Evolutionary conservation across 495 filamentous ascomycete species (phyloP).

Genomic region (Annulohypoxylon nitens): DNA sequence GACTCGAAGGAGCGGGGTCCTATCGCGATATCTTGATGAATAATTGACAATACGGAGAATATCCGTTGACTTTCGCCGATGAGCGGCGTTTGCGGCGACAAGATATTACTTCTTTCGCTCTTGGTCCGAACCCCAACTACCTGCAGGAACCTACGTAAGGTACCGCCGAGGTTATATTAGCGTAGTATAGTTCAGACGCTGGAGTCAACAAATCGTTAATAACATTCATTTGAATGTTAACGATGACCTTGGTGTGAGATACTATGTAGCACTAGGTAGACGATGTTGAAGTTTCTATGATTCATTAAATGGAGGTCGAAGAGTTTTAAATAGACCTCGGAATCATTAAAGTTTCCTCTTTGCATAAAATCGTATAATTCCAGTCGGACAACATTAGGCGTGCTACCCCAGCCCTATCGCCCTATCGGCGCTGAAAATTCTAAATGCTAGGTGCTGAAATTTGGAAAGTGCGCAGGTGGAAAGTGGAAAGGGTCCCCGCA

Average conservation of each 20-base stretch:
- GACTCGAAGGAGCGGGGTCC: constrained; percentile 8
- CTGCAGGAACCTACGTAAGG: constrained; percentile 37
- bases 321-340: neutral
- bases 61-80: constrained; percentile 9
- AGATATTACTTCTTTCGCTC: constrained; percentile 30
- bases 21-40: constrained; percentile 18
- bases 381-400: constrained; percentile 8
- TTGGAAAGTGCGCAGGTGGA: neutral
- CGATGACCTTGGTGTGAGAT: neutral
- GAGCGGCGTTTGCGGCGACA: constrained; percentile 36
- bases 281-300: neutral
- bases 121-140: constrained; percentile 10
- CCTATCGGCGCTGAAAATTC: constrained; percentile 25
- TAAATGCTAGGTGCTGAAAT: neutral
- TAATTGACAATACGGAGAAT: constrained; percentile 16
- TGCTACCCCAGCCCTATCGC: constrained; percentile 23
- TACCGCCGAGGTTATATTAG: constrained; percentile 14
- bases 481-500: constrained; percentile 31
- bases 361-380: neutral
- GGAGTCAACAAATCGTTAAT: neutral
- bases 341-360: neutral
- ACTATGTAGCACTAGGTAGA: neutral
- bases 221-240: neutral
- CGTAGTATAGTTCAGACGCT: neutral
- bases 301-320: neutral